Evolutionary conservation across 257 asterid genomes (phyloP).

Genomic region (Solanum bulbocastanum): DNA sequence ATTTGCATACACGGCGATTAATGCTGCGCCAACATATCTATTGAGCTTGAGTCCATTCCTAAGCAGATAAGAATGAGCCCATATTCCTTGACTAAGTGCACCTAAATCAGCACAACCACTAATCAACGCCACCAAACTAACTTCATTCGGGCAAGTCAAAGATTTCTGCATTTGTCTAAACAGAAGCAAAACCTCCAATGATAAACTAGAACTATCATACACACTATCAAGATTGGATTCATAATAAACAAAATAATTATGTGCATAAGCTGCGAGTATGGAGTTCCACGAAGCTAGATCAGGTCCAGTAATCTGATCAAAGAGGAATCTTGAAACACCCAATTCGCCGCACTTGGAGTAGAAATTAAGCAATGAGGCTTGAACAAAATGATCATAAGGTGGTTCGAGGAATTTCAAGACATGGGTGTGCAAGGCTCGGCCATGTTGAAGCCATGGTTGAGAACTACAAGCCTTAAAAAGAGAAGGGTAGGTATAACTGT

Average conservation of each 20-base stretch:
- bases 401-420: conserved; percentile 48
- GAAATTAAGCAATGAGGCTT: conserved; percentile 60
- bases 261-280: conserved; percentile 33
- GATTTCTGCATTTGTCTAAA: conserved; percentile 33
- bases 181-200: conserved; percentile 32
- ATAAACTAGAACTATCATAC: not conserved
- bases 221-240: not conserved
- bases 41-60: conserved; percentile 19
- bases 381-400: conserved; percentile 50
- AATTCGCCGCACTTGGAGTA: conserved; percentile 50
- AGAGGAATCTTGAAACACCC: conserved; percentile 30
- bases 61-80: conserved; percentile 32
- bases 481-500: conserved; percentile 63
- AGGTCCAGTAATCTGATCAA: conserved; percentile 25
- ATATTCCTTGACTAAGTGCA: conserved; percentile 39
- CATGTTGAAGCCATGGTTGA: conserved; percentile 33
- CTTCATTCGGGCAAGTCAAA: conserved; percentile 9
- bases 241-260: conserved; percentile 1
- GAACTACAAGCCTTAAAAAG: conserved; percentile 58
- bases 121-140: conserved; percentile 21
- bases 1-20: conserved; percentile 48
- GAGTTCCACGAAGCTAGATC: conserved; percentile 46
- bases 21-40: conserved; percentile 28
- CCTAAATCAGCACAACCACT: conserved; percentile 38
- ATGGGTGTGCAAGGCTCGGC: conserved; percentile 54